Conservation (phyloP, 148 eudicot genomes). For the Silene latifolia region DNA sequence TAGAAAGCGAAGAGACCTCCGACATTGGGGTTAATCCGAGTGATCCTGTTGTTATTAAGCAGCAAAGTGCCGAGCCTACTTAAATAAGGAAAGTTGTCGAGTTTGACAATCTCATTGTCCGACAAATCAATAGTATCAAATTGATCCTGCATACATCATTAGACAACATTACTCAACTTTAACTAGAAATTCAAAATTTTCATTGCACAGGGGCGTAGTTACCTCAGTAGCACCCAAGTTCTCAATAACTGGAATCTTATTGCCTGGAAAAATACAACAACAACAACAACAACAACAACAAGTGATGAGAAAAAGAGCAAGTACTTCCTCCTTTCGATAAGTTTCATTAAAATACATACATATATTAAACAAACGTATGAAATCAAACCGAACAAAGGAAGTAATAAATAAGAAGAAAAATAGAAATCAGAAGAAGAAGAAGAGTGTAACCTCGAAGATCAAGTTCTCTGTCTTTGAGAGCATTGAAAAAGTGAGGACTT, state of each 20-base stretch:
- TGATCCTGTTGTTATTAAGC: slow-evolving; percentile 85
- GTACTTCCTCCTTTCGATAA: too few species aligned
- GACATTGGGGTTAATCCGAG: slow-evolving; percentile 79
- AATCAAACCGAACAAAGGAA: too few species aligned
- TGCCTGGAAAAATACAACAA: slow-evolving; percentile 37
- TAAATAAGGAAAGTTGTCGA: slow-evolving; percentile 82
- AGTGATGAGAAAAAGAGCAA: not conserved
- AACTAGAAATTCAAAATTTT: too few species aligned
- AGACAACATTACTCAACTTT: not conserved
- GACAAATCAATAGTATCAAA: slow-evolving; percentile 92
- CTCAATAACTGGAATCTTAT: slow-evolving; percentile 86
- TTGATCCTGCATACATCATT: slow-evolving; percentile 67
- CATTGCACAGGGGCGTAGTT: not conserved
- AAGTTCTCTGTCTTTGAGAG: slow-evolving; percentile 82
- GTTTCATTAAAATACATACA: too few species aligned
- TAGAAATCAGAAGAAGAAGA: not conserved
- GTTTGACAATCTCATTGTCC: slow-evolving; percentile 97
- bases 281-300: not conserved
- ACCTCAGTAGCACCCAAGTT: slow-evolving; percentile 95
- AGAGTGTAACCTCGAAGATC: slow-evolving; percentile 80
- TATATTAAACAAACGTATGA: too few species aligned
- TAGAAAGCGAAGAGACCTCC: slow-evolving; percentile 53
- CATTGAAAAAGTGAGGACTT: slow-evolving; percentile 97
- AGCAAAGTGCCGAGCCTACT: slow-evolving; percentile 80
- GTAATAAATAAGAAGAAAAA: not conserved